These are phyloP conservation scores for Sonneratia caseolaris DNA, from an alignment of 345 rosid species.

Conservation along the genomic window DNA sequence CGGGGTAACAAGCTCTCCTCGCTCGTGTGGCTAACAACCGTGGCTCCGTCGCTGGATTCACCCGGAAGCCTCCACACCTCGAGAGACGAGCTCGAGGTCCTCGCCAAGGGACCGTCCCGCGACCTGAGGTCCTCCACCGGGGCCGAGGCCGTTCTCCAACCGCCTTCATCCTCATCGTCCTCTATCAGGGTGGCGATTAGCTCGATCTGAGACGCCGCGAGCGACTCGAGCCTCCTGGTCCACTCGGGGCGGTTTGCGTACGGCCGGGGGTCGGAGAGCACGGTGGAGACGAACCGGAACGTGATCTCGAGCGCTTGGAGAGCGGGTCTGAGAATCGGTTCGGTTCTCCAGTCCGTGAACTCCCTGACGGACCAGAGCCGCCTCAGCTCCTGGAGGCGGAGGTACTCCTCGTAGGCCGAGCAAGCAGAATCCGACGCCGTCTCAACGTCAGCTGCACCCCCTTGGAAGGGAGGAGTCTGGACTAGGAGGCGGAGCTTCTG, in stretches of 20 bases:
- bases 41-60: slow-evolving; percentile 14
- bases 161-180: slow-evolving; percentile 35
- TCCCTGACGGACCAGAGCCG: slow-evolving; percentile 34
- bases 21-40: slow-evolving; percentile 45
- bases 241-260: slow-evolving; percentile 62
- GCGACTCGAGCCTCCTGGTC: slow-evolving; percentile 62
- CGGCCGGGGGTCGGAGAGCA: slow-evolving; percentile 62
- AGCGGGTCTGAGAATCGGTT: slow-evolving; percentile 56
- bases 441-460: slow-evolving; percentile 21
- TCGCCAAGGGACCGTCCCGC: slow-evolving; percentile 32
- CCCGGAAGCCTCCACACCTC: slow-evolving; percentile 62
- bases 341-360: slow-evolving; percentile 59
- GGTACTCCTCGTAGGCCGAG: slow-evolving; percentile 65
- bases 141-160: slow-evolving; percentile 20
- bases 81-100: slow-evolving; percentile 34
- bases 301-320: slow-evolving; percentile 79
- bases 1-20: slow-evolving; percentile 71
- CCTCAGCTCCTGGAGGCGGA: slow-evolving; percentile 62
- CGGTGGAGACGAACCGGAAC: slow-evolving; percentile 65
- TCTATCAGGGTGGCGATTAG: slow-evolving; percentile 50
- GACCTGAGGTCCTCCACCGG: slow-evolving; percentile 40
- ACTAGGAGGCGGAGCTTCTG: slow-evolving; percentile 39
- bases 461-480: slow-evolving; percentile 23
- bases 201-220: slow-evolving; percentile 57
- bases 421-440: slow-evolving; percentile 41